Evolutionary conservation across 2,329 filamentous ascomycete species (phyloP).

Genomic region (Sporothrix globosa): DNA sequence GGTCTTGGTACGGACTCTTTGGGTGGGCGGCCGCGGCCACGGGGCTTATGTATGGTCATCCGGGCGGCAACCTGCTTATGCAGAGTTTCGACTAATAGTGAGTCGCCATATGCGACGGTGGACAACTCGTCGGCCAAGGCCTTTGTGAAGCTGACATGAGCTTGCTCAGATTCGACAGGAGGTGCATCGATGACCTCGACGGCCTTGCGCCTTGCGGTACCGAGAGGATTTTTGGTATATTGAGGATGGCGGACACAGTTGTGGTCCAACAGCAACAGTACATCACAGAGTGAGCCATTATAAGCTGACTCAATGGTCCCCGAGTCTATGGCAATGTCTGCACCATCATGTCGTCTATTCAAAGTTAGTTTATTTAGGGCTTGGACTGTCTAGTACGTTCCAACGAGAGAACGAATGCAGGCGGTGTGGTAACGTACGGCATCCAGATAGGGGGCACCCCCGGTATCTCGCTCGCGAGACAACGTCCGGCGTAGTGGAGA

Average conservation of each 20-base stretch:
- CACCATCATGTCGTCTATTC: slow-evolving; percentile 26
- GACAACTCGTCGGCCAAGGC: slow-evolving; percentile 35
- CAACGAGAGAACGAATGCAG: background rate
- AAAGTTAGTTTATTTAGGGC: background rate
- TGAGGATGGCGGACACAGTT: slow-evolving; percentile 4
- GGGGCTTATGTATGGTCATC: slow-evolving; percentile 31
- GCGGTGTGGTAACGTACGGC: slow-evolving; percentile 32
- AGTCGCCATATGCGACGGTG: slow-evolving; percentile 9
- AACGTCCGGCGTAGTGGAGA: slow-evolving; percentile 36
- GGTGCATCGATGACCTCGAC: slow-evolving; percentile 35
- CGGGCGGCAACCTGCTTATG: slow-evolving; percentile 28
- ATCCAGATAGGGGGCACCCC: slow-evolving; percentile 33
- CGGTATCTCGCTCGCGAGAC: slow-evolving; percentile 13
- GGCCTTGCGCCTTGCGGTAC: slow-evolving; percentile 28
- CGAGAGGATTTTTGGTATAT: background rate
- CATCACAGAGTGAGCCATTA: slow-evolving; percentile 33
- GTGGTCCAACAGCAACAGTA: slow-evolving; percentile 35
- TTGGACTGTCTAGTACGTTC: background rate
- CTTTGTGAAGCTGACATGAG: slow-evolving; percentile 28
- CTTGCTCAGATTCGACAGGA: slow-evolving; percentile 18
- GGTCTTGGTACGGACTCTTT: slow-evolving; percentile 30
- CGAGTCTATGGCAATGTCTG: slow-evolving; percentile 22
- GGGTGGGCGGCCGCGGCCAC: slow-evolving; percentile 33
- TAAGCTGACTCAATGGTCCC: slow-evolving; percentile 33
- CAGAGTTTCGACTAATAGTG: slow-evolving; percentile 28